phyloP scores from a whole-genome alignment of 163 green algal species.

The Smithsoniella earleae region DNA sequence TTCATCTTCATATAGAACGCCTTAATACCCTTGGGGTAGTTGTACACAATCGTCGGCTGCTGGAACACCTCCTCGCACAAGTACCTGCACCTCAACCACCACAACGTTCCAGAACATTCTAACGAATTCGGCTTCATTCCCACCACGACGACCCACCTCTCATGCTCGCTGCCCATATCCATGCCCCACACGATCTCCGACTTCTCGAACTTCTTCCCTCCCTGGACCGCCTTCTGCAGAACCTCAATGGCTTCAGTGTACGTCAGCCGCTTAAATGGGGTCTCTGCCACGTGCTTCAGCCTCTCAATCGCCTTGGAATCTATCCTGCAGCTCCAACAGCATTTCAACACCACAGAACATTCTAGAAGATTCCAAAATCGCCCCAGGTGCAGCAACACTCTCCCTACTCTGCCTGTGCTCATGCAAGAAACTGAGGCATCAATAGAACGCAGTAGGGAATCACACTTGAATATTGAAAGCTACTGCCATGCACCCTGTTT shows the following conservation, averaged over 20 bases:
- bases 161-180: slow-evolving; percentile 88
- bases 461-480: too few species aligned
- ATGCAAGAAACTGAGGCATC: too few species aligned
- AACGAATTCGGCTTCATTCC: too few species aligned
- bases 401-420: too few species aligned
- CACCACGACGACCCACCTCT: too few species aligned
- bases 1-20: slow-evolving; percentile 90
- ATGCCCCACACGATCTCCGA: slow-evolving; percentile 78
- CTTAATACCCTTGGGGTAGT: slow-evolving; percentile 78
- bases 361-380: too few species aligned
- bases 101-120: too few species aligned
- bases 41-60: slow-evolving; percentile 88
- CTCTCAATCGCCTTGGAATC: slow-evolving; percentile 30
- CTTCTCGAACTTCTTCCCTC: slow-evolving; percentile 54
- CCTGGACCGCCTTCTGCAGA: slow-evolving; percentile 61
- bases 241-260: slow-evolving; percentile 94
- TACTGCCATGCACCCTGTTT: too few species aligned
- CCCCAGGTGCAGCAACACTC: too few species aligned
- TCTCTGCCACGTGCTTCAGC: slow-evolving; percentile 51
- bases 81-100: slow-evolving; percentile 46
- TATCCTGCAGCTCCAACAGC: background rate
- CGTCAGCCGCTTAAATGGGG: slow-evolving; percentile 71
- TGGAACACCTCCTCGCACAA: slow-evolving; percentile 87
- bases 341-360: too few species aligned
- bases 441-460: too few species aligned